Evolutionary conservation across 495 filamentous ascomycete species (phyloP).

Genomic region (Annulohypoxylon moriforme): DNA sequence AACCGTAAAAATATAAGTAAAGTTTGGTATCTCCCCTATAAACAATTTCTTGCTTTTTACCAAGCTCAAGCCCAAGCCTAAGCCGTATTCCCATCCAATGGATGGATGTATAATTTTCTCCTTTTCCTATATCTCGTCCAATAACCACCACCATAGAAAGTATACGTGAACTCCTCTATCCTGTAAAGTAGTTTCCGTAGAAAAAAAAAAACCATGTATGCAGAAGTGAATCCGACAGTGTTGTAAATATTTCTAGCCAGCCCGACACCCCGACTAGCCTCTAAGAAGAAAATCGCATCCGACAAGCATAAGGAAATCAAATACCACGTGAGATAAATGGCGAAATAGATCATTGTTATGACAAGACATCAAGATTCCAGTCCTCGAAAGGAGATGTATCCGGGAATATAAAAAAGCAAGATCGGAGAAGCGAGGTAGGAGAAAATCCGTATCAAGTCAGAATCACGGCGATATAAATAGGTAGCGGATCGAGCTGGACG

Average conservation of each 20-base stretch:
- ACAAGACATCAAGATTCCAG: conserved; percentile 7
- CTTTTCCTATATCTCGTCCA: conserved; percentile 5
- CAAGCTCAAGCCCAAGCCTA: neutral
- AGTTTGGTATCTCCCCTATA: conserved; percentile 24
- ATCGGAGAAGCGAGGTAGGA: neutral
- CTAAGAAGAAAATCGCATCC: neutral
- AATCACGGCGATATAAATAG: neutral
- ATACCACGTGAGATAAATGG: neutral
- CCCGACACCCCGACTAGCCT: neutral
- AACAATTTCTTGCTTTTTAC: conserved; percentile 4
- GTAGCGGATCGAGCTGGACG: neutral
- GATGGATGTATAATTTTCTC: too few species aligned
- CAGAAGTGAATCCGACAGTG: neutral
- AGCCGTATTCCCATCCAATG: neutral
- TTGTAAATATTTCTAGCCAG: neutral
- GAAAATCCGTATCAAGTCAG: neutral
- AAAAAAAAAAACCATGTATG: neutral
- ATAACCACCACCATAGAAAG: neutral
- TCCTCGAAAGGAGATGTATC: neutral
- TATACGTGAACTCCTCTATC: conserved; percentile 20
- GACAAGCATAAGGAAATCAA: neutral
- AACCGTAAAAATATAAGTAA: neutral
- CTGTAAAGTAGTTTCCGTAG: conserved; percentile 4
- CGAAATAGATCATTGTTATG: conserved; percentile 10
- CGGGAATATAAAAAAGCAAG: neutral